Base-by-base conservation (phyloP, 2,329 filamentous ascomycete genomes). In the Neonectria punicea region DNA sequence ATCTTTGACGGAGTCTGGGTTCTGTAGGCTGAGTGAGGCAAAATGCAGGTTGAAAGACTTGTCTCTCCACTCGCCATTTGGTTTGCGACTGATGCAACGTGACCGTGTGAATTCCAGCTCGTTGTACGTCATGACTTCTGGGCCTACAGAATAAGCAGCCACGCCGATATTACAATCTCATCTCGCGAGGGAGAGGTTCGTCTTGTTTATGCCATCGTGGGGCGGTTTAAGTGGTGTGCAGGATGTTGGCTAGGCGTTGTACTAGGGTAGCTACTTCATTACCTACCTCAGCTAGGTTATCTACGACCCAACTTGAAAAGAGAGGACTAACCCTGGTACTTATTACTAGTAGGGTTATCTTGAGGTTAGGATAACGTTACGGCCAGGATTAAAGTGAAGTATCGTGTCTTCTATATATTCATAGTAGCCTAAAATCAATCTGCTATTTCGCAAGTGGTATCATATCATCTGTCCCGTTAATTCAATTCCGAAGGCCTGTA, bases 401-500 rank as follows among this genome's bases (percentile, higher is more conserved):
- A 30, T 30, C 7, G 9, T 30, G 30, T 30, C 18, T n/a, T 34
- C 10, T 34, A 4, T 49, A 28, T 10, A 54, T n/a, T 16, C 39
- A 20, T 54, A 34, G 20, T 28, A 41, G 28, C 53, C 25, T 32
- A 43, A 32, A 20, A 34, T 20, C 9, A 43, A 44, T 56, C 7
- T 18, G 16, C 34, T 18, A n/a, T 41, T 28, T 41, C 30, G 14
- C 41, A 46, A 34, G 30, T 62, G 53, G 53, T 62, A 62, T 62
- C 53, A 58, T 53, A 20, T 53, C 28, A 10, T 39, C 51, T 32
- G 25, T 32, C n/a, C 18, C 44, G n/a, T 58, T 39, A 34, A 18
- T 49, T 25, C 20, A 50, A 66, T 36, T 53, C 41, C 34, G 43
- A 69, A 41, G 58, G 57, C 18, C 62, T 63, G 32, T 63, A 73